Evolutionary conservation across 441 rosid species (phyloP).

Genomic region (Macaranga tanarius): DNA sequence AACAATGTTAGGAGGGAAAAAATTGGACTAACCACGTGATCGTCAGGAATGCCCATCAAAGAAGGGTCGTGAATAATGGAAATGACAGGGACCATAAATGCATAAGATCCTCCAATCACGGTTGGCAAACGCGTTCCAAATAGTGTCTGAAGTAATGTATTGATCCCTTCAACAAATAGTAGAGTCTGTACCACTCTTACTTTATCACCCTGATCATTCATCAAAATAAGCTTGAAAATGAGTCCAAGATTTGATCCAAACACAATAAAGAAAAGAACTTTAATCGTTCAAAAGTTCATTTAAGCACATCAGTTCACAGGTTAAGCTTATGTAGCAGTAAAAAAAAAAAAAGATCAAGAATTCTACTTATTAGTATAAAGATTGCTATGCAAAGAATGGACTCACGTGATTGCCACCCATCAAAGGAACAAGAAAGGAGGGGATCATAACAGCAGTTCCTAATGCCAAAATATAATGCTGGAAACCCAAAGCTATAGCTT

Average conservation of each 20-base stretch:
- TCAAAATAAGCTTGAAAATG: slow-evolving; percentile 1
- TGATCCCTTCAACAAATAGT: slow-evolving; percentile 88
- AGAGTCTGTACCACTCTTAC: slow-evolving; percentile 95
- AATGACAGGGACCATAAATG: slow-evolving; percentile 93
- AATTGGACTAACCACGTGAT: slow-evolving; percentile 61
- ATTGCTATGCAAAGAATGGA: slow-evolving; percentile 1
- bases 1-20: background rate
- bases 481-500: slow-evolving; percentile 91
- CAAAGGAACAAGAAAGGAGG: slow-evolving; percentile 92
- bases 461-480: slow-evolving; percentile 95
- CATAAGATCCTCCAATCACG: slow-evolving; percentile 96
- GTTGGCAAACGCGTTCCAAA: slow-evolving; percentile 95
- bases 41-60: slow-evolving; percentile 65
- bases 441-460: slow-evolving; percentile 99
- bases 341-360: no score
- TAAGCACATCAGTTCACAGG: background rate
- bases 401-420: slow-evolving; percentile 98
- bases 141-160: slow-evolving; percentile 86
- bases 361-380: background rate
- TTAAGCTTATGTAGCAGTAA: background rate
- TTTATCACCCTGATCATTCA: slow-evolving; percentile 73
- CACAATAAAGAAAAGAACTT: background rate
- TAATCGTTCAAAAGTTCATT: background rate
- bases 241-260: background rate
- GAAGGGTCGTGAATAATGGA: slow-evolving; percentile 90